A percentile compares a stretch with the other conserved stretches of the same genome.
phyloP scores from a whole-genome alignment of 208 protist genomes.

The Trypanosoma rangeli region DNA sequence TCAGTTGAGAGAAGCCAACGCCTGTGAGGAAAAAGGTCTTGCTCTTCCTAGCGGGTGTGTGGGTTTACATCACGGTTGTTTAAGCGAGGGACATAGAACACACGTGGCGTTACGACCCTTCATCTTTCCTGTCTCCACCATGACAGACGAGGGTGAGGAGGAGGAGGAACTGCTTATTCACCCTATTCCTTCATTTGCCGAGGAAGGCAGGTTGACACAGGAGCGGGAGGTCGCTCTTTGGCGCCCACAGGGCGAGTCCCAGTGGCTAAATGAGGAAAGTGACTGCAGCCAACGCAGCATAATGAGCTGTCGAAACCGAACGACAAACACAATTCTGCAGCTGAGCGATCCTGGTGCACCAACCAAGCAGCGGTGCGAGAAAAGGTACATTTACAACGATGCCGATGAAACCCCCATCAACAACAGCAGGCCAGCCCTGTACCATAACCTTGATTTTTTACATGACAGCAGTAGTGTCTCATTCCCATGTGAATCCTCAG shows the following conservation, averaged over 20 bases:
- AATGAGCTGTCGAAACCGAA: constrained; percentile 7
- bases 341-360: constrained; percentile 25
- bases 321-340: constrained; percentile 2
- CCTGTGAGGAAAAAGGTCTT: not conserved
- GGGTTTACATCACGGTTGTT: not conserved
- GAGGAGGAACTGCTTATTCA: constrained; percentile 7
- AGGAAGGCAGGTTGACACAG: not conserved
- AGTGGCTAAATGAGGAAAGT: constrained; percentile 9
- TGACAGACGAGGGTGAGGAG: not conserved
- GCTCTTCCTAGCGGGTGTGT: not conserved
- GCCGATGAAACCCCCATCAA: constrained; percentile 14
- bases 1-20: not conserved
- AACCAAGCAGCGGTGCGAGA: constrained; percentile 3
- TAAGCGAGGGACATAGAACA: not conserved
- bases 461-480: constrained; percentile 12
- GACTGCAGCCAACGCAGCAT: constrained; percentile 22
- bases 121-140: constrained; percentile 13
- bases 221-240: constrained; percentile 3
- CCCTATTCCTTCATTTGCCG: not conserved
- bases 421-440: not conserved
- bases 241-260: not conserved
- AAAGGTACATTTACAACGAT: not conserved
- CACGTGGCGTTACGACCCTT: not conserved
- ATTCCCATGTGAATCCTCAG: constrained; percentile 25
- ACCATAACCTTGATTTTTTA: not conserved